These are phyloP conservation scores for Eimeria acervulina DNA, from an alignment of 169 alveolate genomes.

Conservation along the genomic window DNA sequence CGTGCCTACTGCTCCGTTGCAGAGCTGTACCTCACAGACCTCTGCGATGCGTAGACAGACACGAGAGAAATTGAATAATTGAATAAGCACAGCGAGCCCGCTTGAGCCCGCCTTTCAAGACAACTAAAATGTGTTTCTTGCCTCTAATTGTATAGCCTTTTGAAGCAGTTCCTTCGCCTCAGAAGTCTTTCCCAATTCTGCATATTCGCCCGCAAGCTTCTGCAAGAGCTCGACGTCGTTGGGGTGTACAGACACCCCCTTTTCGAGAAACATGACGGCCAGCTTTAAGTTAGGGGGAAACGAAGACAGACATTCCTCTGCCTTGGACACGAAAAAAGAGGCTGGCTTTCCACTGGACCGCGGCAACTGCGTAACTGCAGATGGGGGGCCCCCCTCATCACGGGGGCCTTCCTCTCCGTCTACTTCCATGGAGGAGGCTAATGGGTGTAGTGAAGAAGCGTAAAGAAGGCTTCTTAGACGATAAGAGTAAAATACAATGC, in stretches of 20 bases:
- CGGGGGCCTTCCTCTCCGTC: conserved; percentile 37
- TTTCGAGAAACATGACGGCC: conserved; percentile 53
- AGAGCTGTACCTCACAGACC: conserved; percentile 58
- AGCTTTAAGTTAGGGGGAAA: conserved; percentile 9
- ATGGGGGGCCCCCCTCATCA: background rate
- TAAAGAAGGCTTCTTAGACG: background rate
- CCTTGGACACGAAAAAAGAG: conserved; percentile 35
- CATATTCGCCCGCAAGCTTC: conserved; percentile 43
- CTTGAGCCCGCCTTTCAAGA: background rate
- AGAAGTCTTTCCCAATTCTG: background rate
- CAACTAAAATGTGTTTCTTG: background rate
- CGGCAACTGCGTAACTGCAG: background rate
- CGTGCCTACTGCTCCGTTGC: conserved; percentile 66
- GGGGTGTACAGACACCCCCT: conserved; percentile 67
- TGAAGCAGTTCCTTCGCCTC: conserved; percentile 41
- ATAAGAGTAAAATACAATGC: background rate
- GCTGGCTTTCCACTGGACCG: conserved; percentile 51
- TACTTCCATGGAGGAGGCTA: background rate
- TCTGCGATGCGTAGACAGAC: conserved; percentile 70
- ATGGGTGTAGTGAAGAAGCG: background rate
- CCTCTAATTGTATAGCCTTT: conserved; percentile 38
- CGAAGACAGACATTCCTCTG: conserved; percentile 21
- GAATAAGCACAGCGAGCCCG: too few species aligned
- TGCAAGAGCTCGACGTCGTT: conserved; percentile 33
- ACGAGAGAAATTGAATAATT: background rate